Percentiles rank a stretch among this genome's conserved stretches.
These are phyloP conservation scores for Lasiosphaeris hirsuta DNA, from an alignment of 495 filamentous ascomycete genomes.

Conservation along the genomic window DNA sequence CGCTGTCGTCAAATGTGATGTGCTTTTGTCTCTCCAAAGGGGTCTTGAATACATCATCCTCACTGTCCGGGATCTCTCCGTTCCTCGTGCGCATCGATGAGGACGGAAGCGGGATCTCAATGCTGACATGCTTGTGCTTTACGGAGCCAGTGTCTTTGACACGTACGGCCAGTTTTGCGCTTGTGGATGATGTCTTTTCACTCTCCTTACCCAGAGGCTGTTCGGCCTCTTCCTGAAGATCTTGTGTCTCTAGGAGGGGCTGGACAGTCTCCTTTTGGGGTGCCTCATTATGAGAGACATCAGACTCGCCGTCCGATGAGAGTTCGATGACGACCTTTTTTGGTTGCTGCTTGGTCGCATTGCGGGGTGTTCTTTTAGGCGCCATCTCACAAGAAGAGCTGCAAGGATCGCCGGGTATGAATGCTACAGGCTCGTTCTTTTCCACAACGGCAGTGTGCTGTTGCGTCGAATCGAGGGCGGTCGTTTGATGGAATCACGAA, in stretches of 20 bases:
- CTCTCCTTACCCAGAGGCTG: background rate
- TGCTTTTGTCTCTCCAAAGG: conserved; percentile 23
- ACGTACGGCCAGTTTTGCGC: conserved; percentile 24
- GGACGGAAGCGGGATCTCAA: conserved; percentile 29
- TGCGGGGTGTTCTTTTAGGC: background rate
- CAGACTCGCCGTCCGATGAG: conserved; percentile 23
- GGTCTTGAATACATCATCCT: conserved; percentile 28
- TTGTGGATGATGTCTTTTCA: background rate
- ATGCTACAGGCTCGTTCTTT: too few relatives aligned
- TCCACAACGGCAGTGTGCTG: too few relatives aligned
- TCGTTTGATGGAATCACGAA: too few relatives aligned
- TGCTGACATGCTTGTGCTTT: conserved; percentile 28
- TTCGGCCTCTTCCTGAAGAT: conserved; percentile 7
- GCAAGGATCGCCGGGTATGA: background rate
- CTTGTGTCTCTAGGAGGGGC: conserved; percentile 15
- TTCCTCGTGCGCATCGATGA: conserved; percentile 14
- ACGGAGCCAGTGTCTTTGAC: conserved; percentile 19
- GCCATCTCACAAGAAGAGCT: conserved; percentile 7
- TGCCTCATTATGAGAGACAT: background rate
- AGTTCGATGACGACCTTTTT: conserved; percentile 22
- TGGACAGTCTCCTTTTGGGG: conserved; percentile 9
- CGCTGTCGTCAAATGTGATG: conserved; percentile 31
- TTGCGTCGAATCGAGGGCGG: too few relatives aligned
- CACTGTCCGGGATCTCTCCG: conserved; percentile 11
- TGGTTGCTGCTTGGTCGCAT: background rate